Evolutionary conservation across 176 grass and related monocot species (phyloP).

Genomic region (Stipa capillata): DNA sequence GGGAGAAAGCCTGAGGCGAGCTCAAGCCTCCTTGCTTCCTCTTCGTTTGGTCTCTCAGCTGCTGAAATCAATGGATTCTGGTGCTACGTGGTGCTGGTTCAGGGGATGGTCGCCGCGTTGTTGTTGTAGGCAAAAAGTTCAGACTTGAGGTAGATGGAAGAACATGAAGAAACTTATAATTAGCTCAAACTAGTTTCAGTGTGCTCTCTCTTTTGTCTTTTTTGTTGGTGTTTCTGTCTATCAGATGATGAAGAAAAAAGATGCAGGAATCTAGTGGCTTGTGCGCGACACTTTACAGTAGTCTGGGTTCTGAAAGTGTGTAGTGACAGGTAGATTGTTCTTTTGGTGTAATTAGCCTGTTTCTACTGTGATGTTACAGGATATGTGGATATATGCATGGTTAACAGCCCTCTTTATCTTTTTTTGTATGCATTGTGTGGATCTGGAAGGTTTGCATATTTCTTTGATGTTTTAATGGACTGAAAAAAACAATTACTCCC

Average conservation of each 20-base stretch:
- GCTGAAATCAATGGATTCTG: constrained; percentile 4
- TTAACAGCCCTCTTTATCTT: background rate
- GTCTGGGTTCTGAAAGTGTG: background rate
- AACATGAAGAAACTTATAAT: constrained; percentile 8
- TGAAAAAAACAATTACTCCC: no score
- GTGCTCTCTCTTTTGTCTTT: constrained; percentile 15
- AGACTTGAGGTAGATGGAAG: background rate
- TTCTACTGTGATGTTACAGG: background rate
- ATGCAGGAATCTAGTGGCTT: background rate
- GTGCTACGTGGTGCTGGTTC: constrained; percentile 26
- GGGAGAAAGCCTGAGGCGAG: constrained; percentile 36
- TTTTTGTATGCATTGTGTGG: background rate
- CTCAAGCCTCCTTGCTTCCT: constrained; percentile 29
- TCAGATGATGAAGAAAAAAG: background rate
- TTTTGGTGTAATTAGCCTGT: constrained; percentile 24
- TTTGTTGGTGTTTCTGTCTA: background rate
- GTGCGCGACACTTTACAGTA: constrained; percentile 3
- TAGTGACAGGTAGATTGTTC: background rate
- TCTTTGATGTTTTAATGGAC: background rate
- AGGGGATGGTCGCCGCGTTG: constrained; percentile 3
- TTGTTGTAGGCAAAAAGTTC: constrained; percentile 24
- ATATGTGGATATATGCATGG: background rate
- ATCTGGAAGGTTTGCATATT: background rate
- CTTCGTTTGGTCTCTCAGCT: constrained; percentile 3
- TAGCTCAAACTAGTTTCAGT: background rate